A percentile compares a stretch with the other conserved stretches of the same genome.
These are phyloP conservation scores for Aulographum hederae DNA, from an alignment of 2,329 filamentous ascomycete genomes.

Conservation along the genomic window DNA sequence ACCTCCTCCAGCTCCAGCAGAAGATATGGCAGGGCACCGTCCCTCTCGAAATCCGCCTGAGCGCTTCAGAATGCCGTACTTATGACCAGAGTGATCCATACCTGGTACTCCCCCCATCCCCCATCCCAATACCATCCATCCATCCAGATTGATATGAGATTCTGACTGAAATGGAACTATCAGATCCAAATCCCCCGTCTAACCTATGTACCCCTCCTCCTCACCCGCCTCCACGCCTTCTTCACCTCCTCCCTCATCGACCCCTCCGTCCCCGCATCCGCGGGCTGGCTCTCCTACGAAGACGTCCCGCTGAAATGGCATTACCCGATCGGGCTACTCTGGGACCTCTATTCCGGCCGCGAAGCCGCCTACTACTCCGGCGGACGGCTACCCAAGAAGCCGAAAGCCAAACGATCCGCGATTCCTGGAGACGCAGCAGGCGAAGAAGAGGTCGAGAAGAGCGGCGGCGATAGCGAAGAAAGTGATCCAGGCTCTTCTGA, in stretches of 20 bases:
- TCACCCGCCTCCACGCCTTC: constrained; percentile 43
- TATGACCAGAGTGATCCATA: constrained; percentile 44
- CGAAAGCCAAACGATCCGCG: too few species aligned
- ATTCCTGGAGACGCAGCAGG: neutral
- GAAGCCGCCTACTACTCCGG: constrained; percentile 20
- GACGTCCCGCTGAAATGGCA: constrained; percentile 55
- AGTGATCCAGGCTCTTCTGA: too few species aligned
- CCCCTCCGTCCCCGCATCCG: constrained; percentile 27
- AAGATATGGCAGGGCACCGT: constrained; percentile 40
- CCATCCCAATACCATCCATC: constrained; percentile 4
- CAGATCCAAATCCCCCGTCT: constrained; percentile 45
- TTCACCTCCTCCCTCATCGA: constrained; percentile 41
- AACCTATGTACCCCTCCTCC: constrained; percentile 49
- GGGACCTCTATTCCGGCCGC: constrained; percentile 47
- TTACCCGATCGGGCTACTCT: constrained; percentile 49
- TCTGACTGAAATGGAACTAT: constrained; percentile 5
- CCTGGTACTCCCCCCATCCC: constrained; percentile 26
- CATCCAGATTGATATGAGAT: neutral
- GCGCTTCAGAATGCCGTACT: constrained; percentile 39
- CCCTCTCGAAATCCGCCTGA: constrained; percentile 39
- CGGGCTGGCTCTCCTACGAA: constrained; percentile 49
- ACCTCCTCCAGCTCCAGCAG: constrained; percentile 25
- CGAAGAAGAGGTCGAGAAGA: constrained; percentile 5
- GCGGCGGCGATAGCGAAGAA: constrained; percentile 5
- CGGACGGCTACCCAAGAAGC: neutral